Conservation (phyloP, 2,329 filamentous ascomycete species). For the Emydomyces testavorans region DNA sequence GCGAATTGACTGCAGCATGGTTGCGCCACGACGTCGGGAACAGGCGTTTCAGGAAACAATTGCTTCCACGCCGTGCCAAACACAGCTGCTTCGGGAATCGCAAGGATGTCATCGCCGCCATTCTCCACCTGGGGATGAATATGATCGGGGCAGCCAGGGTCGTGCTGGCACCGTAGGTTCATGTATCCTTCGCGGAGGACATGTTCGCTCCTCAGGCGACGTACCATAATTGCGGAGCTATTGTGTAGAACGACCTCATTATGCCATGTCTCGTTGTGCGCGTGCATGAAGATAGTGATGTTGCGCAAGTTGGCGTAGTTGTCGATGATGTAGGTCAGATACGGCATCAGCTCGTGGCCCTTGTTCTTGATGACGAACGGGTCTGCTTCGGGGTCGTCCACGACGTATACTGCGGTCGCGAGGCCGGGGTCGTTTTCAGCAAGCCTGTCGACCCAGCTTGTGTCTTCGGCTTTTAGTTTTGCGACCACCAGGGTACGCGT, state of each 20-base stretch:
- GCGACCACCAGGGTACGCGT: constrained; percentile 46
- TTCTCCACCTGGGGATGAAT: constrained; percentile 38
- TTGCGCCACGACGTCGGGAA: constrained; percentile 44
- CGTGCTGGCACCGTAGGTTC: constrained; percentile 49
- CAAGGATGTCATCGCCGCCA: constrained; percentile 27
- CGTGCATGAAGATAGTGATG: constrained; percentile 50
- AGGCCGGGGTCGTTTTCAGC: constrained; percentile 39
- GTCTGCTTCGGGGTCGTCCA: constrained; percentile 41
- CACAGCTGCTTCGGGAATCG: constrained; percentile 39
- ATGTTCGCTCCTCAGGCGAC: constrained; percentile 41
- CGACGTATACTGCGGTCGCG: constrained; percentile 40
- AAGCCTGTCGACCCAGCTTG: constrained; percentile 41
- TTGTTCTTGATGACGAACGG: constrained; percentile 47
- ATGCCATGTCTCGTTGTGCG: constrained; percentile 48
- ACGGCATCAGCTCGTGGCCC: constrained; percentile 52
- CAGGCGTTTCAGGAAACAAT: constrained; percentile 35
- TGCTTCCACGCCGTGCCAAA: constrained; percentile 39
- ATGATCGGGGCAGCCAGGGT: constrained; percentile 49
- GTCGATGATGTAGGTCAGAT: constrained; percentile 53
- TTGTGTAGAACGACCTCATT: constrained; percentile 45
- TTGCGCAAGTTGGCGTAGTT: constrained; percentile 50
- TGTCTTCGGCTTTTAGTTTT: constrained; percentile 41
- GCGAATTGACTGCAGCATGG: constrained; percentile 57
- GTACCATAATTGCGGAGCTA: constrained; percentile 42
- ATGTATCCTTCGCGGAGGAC: constrained; percentile 46